Base-by-base conservation (phyloP, 1,284 basidiomycete genomes). In the Cutaneotrichosporon mucoides region DNA sequence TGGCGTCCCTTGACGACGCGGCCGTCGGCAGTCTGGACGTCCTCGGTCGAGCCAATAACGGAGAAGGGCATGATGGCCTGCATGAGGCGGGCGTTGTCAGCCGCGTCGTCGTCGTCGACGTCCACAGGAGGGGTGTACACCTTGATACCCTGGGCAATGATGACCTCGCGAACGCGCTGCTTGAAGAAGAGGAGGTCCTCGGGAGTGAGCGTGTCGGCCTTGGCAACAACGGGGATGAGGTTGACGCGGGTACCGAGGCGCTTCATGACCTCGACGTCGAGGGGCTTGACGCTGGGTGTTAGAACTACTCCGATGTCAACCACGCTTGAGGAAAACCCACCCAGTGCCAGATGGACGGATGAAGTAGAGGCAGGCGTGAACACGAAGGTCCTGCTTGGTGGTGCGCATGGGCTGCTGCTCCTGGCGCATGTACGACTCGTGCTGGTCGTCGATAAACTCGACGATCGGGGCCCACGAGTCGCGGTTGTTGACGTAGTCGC, bases 241-340 rank as follows among this genome's bases (percentile, higher is more conserved):
- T 98, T 97, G 77, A 96, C 93, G 64, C 93, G 87, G 47, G 92
- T 92, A 16, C 93, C 92, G 38, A 98, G 85, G 61, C 92, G 88
- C 84, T 96, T 97, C 94, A 98, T 98, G 75, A 94, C 94, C 81
- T 98, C 96, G 69, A 99, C 95, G 74, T 99, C 95, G 55, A 99
- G 85, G 43, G 96, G 96, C 81, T 98, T 99, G 69, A 99, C 81
- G 3, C 91, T 93, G 68, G 6, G 9, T 41, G 49, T 54, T 15
- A 36, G 55, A 45, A 52, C 53, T 41, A 37, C 6, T 16, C 49
- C 6, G 15, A 6, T 15, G 16, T 4, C 13, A 35, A 4, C 8
- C 16, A 15, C 6, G 38, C 38, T 12, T 34, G 34, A 13, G 12
- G 3, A 10, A 15, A 10, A 83, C 87, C 78, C 76, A 94, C 91